A percentile compares a stretch with the other conserved stretches of the same genome.
phyloP scores from a whole-genome alignment of 768 basidiomycete species.

The Xerocomellus chrysenteron region DNA sequence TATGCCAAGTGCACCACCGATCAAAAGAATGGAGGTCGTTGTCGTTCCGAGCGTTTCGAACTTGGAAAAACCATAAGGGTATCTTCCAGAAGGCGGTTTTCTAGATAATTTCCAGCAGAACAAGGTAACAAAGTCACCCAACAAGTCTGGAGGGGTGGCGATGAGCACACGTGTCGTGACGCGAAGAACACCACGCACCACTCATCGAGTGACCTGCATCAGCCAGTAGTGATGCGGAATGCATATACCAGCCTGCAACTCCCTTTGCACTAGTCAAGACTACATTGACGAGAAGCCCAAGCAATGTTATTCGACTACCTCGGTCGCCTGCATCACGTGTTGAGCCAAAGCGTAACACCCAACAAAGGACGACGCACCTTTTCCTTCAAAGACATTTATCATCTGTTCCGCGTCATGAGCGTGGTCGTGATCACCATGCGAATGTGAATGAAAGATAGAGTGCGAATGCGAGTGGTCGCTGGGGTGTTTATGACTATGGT shows the following conservation, averaged over 20 bases:
- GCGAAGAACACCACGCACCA: slow-evolving; percentile 48
- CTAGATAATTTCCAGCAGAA: slow-evolving; percentile 86
- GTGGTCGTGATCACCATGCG: slow-evolving; percentile 59
- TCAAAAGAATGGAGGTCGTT: slow-evolving; percentile 81
- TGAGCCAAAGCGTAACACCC: background rate
- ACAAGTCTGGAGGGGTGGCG: slow-evolving; percentile 50
- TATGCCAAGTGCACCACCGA: slow-evolving; percentile 80
- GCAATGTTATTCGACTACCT: slow-evolving; percentile 80
- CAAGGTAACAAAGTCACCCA: slow-evolving; percentile 90
- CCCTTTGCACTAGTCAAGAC: slow-evolving; percentile 83
- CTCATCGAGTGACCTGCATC: slow-evolving; percentile 92
- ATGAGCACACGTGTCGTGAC: slow-evolving; percentile 8
- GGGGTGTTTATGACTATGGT: slow-evolving; percentile 35
- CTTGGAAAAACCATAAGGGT: slow-evolving; percentile 90
- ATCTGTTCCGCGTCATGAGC: slow-evolving; percentile 64
- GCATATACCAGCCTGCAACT: slow-evolving; percentile 83
- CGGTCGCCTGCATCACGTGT: slow-evolving; percentile 55
- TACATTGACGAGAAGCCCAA: slow-evolving; percentile 83
- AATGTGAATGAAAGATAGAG: slow-evolving; percentile 66
- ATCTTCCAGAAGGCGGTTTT: slow-evolving; percentile 71
- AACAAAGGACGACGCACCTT: slow-evolving; percentile 43
- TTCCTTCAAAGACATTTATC: slow-evolving; percentile 63
- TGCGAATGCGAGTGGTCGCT: slow-evolving; percentile 44
- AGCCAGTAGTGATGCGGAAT: slow-evolving; percentile 87
- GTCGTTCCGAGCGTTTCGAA: slow-evolving; percentile 96